Conservation (phyloP, 305 asterid species). For the Fraxinus velutina region DNA sequence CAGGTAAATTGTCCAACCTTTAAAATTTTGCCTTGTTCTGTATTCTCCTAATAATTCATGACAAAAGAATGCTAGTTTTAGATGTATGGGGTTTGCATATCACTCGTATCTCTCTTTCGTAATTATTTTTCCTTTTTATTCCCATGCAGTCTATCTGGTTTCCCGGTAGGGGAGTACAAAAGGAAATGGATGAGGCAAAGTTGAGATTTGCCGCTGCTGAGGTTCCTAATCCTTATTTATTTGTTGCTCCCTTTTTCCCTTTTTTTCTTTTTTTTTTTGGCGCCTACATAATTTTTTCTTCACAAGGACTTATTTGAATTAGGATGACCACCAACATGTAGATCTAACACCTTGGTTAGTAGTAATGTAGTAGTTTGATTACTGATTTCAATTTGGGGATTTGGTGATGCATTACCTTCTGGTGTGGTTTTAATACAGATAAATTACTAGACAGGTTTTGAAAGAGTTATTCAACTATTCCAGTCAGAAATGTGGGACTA, state of each 20-base stretch:
- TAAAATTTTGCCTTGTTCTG: slow-evolving; percentile 2
- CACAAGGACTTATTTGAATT: neutral
- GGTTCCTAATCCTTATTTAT: slow-evolving; percentile 35
- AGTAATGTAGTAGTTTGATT: neutral
- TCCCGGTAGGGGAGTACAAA: slow-evolving; percentile 69
- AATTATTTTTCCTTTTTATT: slow-evolving; percentile 1
- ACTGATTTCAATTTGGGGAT: neutral
- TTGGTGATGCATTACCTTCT: neutral
- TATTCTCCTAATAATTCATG: slow-evolving; percentile 7
- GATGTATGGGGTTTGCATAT: neutral
- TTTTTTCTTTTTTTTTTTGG: neutral
- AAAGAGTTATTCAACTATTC: neutral
- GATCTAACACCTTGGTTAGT: neutral
- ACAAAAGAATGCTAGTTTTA: slow-evolving; percentile 1
- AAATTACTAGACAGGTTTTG: neutral
- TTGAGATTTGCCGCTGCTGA: slow-evolving; percentile 95
- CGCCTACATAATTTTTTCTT: neutral
- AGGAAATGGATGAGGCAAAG: slow-evolving; percentile 85
- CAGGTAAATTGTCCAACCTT: slow-evolving; percentile 48
- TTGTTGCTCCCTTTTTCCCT: no score
- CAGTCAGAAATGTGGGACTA: neutral
- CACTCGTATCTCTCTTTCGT: neutral
- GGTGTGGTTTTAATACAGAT: neutral
- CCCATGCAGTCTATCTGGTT: slow-evolving; percentile 80
- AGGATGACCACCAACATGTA: neutral